phyloP scores from a whole-genome alignment of 805 yeast species.

The Cyberlindnera petersonii region DNA sequence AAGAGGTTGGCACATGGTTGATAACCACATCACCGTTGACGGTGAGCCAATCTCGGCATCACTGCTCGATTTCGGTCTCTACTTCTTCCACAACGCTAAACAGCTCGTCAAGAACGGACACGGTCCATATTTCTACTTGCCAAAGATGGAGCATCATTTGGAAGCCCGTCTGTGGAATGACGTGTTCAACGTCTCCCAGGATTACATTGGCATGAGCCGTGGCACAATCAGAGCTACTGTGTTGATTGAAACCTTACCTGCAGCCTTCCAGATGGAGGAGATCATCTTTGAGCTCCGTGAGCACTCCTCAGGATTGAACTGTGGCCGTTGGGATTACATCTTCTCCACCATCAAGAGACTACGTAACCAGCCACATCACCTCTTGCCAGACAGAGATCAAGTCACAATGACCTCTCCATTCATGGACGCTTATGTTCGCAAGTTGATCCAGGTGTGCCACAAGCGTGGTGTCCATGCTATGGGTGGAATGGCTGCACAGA shows the following conservation, averaged over 20 bases:
- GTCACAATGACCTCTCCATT: constrained; percentile 81
- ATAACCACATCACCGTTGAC: constrained; percentile 65
- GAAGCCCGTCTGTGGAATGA: constrained; percentile 86
- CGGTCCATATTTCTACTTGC: constrained; percentile 80
- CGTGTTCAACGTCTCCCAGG: constrained; percentile 72
- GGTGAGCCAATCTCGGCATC: constrained; percentile 78
- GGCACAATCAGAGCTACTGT: constrained; percentile 82
- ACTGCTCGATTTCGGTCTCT: constrained; percentile 73
- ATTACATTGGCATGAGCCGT: constrained; percentile 59
- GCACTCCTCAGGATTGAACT: constrained; percentile 77
- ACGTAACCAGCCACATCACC: constrained; percentile 61
- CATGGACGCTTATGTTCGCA: constrained; percentile 73
- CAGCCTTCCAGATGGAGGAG: constrained; percentile 85
- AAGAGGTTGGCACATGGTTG: constrained; percentile 84
- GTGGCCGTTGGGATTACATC: constrained; percentile 90
- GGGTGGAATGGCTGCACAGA: constrained; percentile 91
- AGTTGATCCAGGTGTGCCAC: constrained; percentile 71
- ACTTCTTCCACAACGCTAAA: constrained; percentile 71
- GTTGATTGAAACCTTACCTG: constrained; percentile 78
- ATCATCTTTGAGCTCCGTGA: constrained; percentile 71
- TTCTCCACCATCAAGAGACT: constrained; percentile 75
- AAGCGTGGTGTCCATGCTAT: constrained; percentile 78
- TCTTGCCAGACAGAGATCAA: constrained; percentile 74
- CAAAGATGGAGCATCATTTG: constrained; percentile 82
- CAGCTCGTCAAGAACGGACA: constrained; percentile 58